These are phyloP conservation scores for Lasiodiplodia sp. DNA, from an alignment of 2,329 filamentous ascomycete genomes.

Conservation along the genomic window DNA sequence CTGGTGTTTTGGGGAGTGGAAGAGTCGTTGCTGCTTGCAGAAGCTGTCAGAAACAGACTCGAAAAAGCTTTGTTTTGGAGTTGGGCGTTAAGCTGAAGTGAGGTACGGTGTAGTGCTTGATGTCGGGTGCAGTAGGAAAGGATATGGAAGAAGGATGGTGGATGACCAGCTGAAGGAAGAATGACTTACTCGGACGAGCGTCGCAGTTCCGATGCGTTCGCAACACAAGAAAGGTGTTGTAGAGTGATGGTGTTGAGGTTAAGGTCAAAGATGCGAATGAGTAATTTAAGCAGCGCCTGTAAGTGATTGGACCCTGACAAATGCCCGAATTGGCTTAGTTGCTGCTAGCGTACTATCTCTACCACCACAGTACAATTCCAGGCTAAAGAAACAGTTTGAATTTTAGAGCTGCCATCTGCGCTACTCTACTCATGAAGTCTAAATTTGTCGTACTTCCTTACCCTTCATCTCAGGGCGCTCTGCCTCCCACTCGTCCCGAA, in stretches of 20 bases:
- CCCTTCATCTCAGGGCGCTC: constrained; percentile 89
- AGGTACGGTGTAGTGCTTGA: background rate
- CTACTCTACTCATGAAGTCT: constrained; percentile 38
- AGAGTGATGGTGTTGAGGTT: background rate
- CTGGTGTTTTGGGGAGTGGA: background rate
- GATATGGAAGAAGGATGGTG: background rate
- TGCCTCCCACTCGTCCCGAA: constrained; percentile 93
- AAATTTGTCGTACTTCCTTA: constrained; percentile 87
- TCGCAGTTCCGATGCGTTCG: background rate
- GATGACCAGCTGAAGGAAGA: background rate
- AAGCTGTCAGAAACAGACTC: background rate
- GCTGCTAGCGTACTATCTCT: background rate
- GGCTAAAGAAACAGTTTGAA: background rate
- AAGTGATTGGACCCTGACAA: constrained; percentile 9
- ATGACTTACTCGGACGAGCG: background rate
- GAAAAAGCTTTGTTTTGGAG: background rate
- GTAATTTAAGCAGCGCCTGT: background rate
- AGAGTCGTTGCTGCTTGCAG: background rate
- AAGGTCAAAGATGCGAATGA: background rate
- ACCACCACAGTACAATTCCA: too few relatives aligned
- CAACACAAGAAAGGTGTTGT: background rate
- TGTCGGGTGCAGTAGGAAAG: background rate
- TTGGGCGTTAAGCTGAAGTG: background rate
- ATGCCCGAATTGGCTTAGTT: background rate
- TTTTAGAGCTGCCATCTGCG: background rate